A percentile compares a stretch with the other conserved stretches of the same genome.
Evolutionary conservation across 805 yeast genomes (phyloP).

Genomic region (Brettanomyces anomalus): DNA sequence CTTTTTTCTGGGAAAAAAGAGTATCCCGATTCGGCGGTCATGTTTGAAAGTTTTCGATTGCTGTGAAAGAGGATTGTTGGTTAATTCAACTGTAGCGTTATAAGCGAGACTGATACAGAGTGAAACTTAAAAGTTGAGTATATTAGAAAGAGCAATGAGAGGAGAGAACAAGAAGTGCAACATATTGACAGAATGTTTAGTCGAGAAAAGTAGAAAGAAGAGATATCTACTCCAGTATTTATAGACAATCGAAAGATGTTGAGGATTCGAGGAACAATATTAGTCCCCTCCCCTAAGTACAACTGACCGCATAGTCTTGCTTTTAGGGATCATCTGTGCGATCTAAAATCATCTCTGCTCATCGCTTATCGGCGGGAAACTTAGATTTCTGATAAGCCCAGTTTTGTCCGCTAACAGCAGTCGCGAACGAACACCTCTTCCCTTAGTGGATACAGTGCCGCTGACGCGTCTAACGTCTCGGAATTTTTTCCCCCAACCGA

Average conservation of each 20-base stretch:
- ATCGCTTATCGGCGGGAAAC: not conserved
- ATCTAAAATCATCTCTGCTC: not conserved
- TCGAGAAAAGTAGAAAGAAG: too few species aligned
- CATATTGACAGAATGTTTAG: too few species aligned
- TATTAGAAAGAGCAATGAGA: not conserved
- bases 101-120: not conserved
- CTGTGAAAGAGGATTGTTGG: not conserved
- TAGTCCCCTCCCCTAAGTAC: slow-evolving; percentile 3
- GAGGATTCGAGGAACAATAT: not conserved
- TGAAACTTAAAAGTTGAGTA: too few species aligned
- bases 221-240: not conserved
- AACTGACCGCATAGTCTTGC: slow-evolving; percentile 1
- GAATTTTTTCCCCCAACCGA: too few species aligned
- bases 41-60: not conserved
- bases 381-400: not conserved
- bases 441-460: too few species aligned
- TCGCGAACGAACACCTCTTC: not conserved
- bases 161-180: not conserved
- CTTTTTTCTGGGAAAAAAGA: slow-evolving; percentile 46
- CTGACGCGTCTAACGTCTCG: too few species aligned
- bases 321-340: not conserved
- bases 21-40: slow-evolving; percentile 24
- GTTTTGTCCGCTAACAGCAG: not conserved
- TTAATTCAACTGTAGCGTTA: not conserved
- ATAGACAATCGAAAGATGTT: not conserved